These are phyloP conservation scores for Pestalotiopsis sp. DNA, from an alignment of 2,329 filamentous ascomycete genomes.

Conservation along the genomic window DNA sequence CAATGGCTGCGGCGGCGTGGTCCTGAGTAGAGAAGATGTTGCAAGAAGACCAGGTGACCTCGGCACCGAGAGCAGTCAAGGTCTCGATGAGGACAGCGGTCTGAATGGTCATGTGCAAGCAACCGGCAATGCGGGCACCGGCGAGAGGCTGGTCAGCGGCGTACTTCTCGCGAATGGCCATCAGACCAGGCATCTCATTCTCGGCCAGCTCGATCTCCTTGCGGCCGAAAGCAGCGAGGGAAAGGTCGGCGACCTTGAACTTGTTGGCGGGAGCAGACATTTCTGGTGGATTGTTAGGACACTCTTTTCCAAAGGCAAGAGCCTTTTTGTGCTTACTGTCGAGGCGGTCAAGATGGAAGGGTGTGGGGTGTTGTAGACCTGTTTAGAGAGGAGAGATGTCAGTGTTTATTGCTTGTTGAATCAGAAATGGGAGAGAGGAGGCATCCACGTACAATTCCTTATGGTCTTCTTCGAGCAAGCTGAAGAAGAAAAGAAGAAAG, in stretches of 20 bases:
- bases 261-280: constrained; percentile 84
- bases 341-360: constrained; percentile 15
- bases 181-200: constrained; percentile 96
- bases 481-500: constrained; percentile 25
- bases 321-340: background rate
- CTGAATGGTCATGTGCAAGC: constrained; percentile 99
- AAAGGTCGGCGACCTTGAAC: constrained; percentile 99
- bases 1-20: constrained; percentile 97
- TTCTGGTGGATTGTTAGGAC: constrained; percentile 18
- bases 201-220: constrained; percentile 99
- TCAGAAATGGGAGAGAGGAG: background rate
- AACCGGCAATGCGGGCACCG: constrained; percentile 95
- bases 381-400: background rate
- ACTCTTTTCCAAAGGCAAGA: background rate
- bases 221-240: constrained; percentile 96
- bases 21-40: constrained; percentile 99
- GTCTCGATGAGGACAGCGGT: constrained; percentile 99
- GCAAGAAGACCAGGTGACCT: constrained; percentile 98
- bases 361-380: constrained; percentile 14
- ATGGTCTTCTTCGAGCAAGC: constrained; percentile 21
- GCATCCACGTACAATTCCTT: background rate
- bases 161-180: constrained; percentile 93
- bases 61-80: constrained; percentile 88
- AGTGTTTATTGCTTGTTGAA: background rate
- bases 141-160: constrained; percentile 89